Conservation (phyloP, 257 asterid species). For the Solanum habrochaites region DNA sequence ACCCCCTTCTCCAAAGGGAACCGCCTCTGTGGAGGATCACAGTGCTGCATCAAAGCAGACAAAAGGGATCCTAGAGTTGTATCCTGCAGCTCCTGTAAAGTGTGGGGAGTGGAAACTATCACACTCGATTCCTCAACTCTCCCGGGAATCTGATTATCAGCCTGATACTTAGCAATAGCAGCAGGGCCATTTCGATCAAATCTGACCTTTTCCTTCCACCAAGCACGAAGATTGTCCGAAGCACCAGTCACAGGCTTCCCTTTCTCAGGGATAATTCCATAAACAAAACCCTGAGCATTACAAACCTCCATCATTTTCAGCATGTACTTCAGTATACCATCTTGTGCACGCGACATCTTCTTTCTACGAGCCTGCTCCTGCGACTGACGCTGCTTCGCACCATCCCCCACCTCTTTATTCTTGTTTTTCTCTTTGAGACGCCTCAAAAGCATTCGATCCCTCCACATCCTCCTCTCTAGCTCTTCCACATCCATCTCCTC, state of each 20-base stretch:
- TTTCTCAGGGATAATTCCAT: conserved; percentile 59
- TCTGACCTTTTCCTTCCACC: conserved; percentile 69
- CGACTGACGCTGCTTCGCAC: conserved; percentile 29
- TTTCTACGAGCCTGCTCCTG: conserved; percentile 56
- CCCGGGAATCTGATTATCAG: conserved; percentile 23
- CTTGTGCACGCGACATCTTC: conserved; percentile 65
- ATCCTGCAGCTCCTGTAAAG: conserved; percentile 46
- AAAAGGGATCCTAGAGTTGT: conserved; percentile 44
- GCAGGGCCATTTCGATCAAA: conserved; percentile 54
- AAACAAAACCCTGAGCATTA: conserved; percentile 56
- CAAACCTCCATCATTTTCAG: conserved; percentile 62
- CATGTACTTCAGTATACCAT: conserved; percentile 55
- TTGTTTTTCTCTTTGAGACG: conserved; percentile 43
- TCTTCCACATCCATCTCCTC: conserved; percentile 48
- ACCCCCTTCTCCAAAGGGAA: conserved; percentile 19
- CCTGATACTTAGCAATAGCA: conserved; percentile 35
- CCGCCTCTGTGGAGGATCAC: conserved; percentile 48
- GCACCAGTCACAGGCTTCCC: conserved; percentile 60
- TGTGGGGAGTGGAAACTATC: conserved; percentile 19
- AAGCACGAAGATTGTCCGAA: conserved; percentile 49
- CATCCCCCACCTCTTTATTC: conserved; percentile 17
- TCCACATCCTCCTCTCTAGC: conserved; percentile 50
- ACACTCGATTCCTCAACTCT: conserved; percentile 19
- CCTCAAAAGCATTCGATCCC: conserved; percentile 30
- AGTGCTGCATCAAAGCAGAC: conserved; percentile 53